Percentiles rank a stretch among this genome's conserved stretches.
Evolutionary conservation across 2,329 filamentous ascomycete genomes (phyloP).

Genomic region (Penicillium crustosum): DNA sequence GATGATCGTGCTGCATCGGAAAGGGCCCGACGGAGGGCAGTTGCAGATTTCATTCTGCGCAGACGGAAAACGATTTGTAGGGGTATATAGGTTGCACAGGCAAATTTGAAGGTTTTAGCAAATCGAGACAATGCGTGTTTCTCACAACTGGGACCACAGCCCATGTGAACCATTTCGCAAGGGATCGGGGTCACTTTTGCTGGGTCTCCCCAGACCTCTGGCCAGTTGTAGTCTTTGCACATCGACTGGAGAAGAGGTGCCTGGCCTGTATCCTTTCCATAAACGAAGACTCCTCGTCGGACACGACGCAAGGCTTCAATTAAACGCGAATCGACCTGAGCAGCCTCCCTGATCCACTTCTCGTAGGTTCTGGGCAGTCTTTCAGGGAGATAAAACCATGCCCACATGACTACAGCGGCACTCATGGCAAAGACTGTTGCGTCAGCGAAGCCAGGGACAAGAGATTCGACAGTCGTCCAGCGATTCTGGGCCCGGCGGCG

Average conservation of each 20-base stretch:
- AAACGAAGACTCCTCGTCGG: constrained; percentile 63
- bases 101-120: constrained; percentile 67
- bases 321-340: constrained; percentile 71
- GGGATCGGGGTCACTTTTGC: constrained; percentile 68
- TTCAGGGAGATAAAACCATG: constrained; percentile 76
- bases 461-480: constrained; percentile 42
- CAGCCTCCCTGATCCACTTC: constrained; percentile 77
- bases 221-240: constrained; percentile 69
- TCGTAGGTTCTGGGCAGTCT: constrained; percentile 72
- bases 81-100: constrained; percentile 74
- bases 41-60: constrained; percentile 47
- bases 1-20: constrained; percentile 68
- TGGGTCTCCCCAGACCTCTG: constrained; percentile 71
- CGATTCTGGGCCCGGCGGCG: constrained; percentile 32
- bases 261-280: constrained; percentile 72
- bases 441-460: constrained; percentile 55
- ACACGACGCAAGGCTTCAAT: constrained; percentile 71
- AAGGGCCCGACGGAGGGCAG: constrained; percentile 52
- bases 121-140: constrained; percentile 70
- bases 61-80: constrained; percentile 68
- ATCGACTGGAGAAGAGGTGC: constrained; percentile 67
- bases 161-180: constrained; percentile 83
- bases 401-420: constrained; percentile 79
- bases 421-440: constrained; percentile 70
- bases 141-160: constrained; percentile 68